Base-by-base conservation (phyloP, 345 rosid genomes). In the Boechera stricta region DNA sequence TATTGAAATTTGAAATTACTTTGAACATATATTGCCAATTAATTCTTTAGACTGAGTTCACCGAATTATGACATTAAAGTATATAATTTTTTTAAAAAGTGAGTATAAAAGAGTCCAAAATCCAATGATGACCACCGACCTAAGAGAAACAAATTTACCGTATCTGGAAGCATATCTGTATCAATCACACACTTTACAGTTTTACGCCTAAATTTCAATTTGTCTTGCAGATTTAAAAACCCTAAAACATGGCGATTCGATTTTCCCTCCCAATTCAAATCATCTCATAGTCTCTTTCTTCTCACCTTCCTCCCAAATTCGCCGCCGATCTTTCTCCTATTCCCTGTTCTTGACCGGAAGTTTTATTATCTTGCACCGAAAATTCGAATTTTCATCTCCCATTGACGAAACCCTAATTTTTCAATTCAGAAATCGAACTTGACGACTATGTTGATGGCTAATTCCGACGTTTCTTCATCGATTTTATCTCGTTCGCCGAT, bases 241-340 rank as follows among this genome's bases (percentile, higher is more conserved):
- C 79, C 73, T 45, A 57, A 44, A 57, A 13, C 33, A 64, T 71
- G 72, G 69, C 81, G 47, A 67, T 71, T 72, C 52, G 66, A 69
- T 38, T 72, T 78, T 72, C 81, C 81, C 77, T 78, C 81, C 54
- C 48, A 58, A 12, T 68, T 78, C 56, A 72, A 72, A 71, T 16
- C 55, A 4, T 35, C 39, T 49, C 33, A 1, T 56, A 49, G 35
- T 13, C 67, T 67, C 49, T 10, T n/a, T 62, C 53, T n/a, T 62
- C 33, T 48, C 48, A 52, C 26, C n/a, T 12, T 31, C 47, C 65
- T 44, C 58, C 9, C 13, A 1, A 44, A 5, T 31, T 45, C 56
- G 13, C 26, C 21, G 7, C 26, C 59, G 67, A 47, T 47, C 59
- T 1, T 33, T 4, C 9, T 24, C 24, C 10, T 1, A 16, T 16